Percentiles rank a stretch among this genome's conserved stretches.
Evolutionary conservation across 2,329 filamentous ascomycete species (phyloP).

Genomic region (Aspergillus sp.): DNA sequence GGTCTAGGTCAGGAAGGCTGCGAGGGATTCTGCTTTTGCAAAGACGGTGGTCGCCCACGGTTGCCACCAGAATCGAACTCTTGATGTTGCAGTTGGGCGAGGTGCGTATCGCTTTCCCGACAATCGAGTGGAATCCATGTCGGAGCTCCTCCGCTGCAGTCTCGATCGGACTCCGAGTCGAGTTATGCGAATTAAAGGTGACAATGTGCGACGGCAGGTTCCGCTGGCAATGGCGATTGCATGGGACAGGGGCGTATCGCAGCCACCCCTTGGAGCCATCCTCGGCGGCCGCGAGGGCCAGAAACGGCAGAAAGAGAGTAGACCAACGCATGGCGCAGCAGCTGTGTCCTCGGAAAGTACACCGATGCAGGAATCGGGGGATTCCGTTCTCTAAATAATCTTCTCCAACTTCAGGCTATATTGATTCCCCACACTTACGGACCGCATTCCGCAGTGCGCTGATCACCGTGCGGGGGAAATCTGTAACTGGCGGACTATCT

Average conservation of each 20-base stretch:
- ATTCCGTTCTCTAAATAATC: no score
- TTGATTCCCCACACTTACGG: no score
- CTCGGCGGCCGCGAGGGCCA: slow-evolving; percentile 53
- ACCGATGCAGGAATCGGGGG: no score
- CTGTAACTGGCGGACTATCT: no score
- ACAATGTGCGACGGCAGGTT: slow-evolving; percentile 56
- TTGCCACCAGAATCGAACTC: slow-evolving; percentile 36
- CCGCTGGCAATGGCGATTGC: slow-evolving; percentile 43
- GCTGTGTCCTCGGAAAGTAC: no score
- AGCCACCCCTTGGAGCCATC: slow-evolving; percentile 67
- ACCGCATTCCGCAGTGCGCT: no score
- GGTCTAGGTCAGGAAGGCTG: slow-evolving; percentile 34
- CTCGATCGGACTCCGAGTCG: slow-evolving; percentile 57
- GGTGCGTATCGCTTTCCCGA: slow-evolving; percentile 53
- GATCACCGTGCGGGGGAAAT: no score
- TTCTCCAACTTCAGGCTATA: no score
- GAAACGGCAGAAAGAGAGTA: not conserved
- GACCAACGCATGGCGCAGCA: not conserved
- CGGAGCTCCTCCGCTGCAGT: slow-evolving; percentile 64
- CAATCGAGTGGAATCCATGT: slow-evolving; percentile 61
- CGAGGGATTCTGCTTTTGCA: slow-evolving; percentile 24
- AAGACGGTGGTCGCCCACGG: slow-evolving; percentile 35
- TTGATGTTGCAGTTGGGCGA: slow-evolving; percentile 26
- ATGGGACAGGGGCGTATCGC: slow-evolving; percentile 62
- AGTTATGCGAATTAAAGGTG: slow-evolving; percentile 57